Conservation (phyloP, 805 yeast genomes). For the Torulaspora gathmanii region DNA sequence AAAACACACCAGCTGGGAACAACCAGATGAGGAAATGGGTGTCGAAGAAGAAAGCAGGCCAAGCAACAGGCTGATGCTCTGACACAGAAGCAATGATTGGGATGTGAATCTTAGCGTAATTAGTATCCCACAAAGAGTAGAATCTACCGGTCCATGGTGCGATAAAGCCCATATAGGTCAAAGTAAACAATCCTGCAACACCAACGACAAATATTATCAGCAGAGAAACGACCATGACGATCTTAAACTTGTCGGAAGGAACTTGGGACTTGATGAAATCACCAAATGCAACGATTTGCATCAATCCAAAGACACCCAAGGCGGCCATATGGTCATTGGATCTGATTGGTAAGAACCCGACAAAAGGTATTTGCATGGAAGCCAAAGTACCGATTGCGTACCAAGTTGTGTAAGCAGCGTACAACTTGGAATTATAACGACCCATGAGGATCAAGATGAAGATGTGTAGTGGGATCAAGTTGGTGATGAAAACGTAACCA, state of each 20-base stretch:
- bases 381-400: conserved; percentile 95
- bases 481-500: conserved; percentile 97
- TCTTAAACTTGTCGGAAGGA: conserved; percentile 66
- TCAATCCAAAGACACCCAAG: conserved; percentile 90
- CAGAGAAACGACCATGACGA: conserved; percentile 59
- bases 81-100: conserved; percentile 98
- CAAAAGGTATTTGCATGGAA: conserved; percentile 99
- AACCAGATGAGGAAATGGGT: conserved; percentile 91
- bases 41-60: conserved; percentile 98
- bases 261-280: conserved; percentile 72
- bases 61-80: conserved; percentile 99
- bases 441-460: conserved; percentile 92
- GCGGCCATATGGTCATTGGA: conserved; percentile 99
- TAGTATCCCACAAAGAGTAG: conserved; percentile 97
- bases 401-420: conserved; percentile 94
- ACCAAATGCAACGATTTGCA: conserved; percentile 86
- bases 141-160: conserved; percentile 99
- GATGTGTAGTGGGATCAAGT: conserved; percentile 92
- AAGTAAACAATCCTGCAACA: conserved; percentile 61
- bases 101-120: conserved; percentile 94
- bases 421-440: conserved; percentile 74
- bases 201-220: conserved; percentile 56
- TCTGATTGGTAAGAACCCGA: conserved; percentile 93
- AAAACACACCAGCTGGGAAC: conserved; percentile 95
- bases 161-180: conserved; percentile 87